A percentile compares a stretch with the other conserved stretches of the same genome.
These are phyloP conservation scores for Agastache rugosa DNA, from an alignment of 257 asterid species.

Conservation along the genomic window DNA sequence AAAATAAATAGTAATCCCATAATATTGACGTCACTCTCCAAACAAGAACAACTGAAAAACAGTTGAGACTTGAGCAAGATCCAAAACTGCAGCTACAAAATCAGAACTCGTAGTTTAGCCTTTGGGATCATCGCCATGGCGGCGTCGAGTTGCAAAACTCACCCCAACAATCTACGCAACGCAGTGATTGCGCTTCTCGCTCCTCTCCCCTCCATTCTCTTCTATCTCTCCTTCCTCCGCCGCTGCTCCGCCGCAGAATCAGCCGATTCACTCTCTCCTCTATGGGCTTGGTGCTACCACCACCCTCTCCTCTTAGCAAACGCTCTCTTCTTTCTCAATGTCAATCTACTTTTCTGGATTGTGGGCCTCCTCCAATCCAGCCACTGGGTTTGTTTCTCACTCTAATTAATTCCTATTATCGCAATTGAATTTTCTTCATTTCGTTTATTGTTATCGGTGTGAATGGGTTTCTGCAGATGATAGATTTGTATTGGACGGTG, in stretches of 20 bases:
- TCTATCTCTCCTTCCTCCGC: constrained; percentile 71
- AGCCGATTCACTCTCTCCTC: constrained; percentile 44
- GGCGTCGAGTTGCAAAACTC: constrained; percentile 17
- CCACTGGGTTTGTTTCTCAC: constrained; percentile 34
- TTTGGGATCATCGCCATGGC: constrained; percentile 37
- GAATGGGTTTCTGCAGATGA: constrained; percentile 64
- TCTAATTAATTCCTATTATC: not conserved
- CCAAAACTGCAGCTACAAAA: constrained; percentile 26
- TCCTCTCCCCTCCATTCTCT: constrained; percentile 82
- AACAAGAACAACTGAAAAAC: not conserved
- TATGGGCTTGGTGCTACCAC: constrained; percentile 74
- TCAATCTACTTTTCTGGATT: constrained; percentile 78
- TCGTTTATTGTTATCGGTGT: not conserved
- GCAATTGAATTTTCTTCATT: not conserved
- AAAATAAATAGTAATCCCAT: no score
- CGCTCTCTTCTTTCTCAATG: constrained; percentile 78
- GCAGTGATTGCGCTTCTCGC: constrained; percentile 62
- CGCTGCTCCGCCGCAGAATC: constrained; percentile 46
- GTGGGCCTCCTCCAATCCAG: constrained; percentile 78
- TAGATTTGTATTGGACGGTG: constrained; percentile 92
- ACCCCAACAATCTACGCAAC: constrained; percentile 56
- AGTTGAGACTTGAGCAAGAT: not conserved
- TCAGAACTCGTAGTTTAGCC: not conserved
- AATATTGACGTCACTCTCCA: not conserved
- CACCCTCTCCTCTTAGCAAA: constrained; percentile 79